phyloP scores from a whole-genome alignment of 805 yeast species.

The Gaillardinia entomophila region DNA sequence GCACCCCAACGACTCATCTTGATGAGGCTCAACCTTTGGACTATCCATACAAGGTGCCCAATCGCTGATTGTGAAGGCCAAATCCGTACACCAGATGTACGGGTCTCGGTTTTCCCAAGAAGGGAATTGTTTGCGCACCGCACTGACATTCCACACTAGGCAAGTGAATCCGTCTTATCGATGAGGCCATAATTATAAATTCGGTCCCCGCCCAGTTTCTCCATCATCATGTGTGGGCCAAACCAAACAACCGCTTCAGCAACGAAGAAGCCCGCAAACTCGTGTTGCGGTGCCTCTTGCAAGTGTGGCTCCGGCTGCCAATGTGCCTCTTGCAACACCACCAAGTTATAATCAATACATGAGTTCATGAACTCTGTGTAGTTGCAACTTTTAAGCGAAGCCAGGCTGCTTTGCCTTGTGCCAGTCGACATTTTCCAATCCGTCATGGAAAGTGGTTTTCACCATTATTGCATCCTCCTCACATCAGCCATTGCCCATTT shows the following conservation, averaged over 20 bases:
- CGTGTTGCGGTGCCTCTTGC: slow-evolving; percentile 34
- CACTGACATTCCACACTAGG: slow-evolving; percentile 1
- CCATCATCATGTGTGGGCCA: background rate
- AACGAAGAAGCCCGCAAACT: slow-evolving; percentile 7
- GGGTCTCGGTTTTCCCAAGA: too few species aligned
- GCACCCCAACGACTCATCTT: too few species aligned
- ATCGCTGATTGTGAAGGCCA: too few species aligned
- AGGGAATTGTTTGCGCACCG: too few species aligned
- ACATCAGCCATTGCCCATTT: too few species aligned
- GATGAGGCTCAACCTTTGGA: too few species aligned
- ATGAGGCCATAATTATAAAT: background rate
- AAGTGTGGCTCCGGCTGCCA: slow-evolving; percentile 37
- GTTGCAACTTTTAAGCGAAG: background rate
- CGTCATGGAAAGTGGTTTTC: background rate
- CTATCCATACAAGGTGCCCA: too few species aligned
- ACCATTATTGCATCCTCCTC: too few species aligned
- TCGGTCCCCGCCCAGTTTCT: background rate
- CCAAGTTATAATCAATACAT: slow-evolving; percentile 23
- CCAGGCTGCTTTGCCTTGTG: too few species aligned
- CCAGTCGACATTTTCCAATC: background rate
- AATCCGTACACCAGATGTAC: too few species aligned
- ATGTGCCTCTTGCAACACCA: slow-evolving; percentile 38
- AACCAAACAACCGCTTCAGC: slow-evolving; percentile 9
- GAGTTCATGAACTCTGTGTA: background rate
- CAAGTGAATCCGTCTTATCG: slow-evolving; percentile 3